Conservation (phyloP, 768 basidiomycete genomes). For the Collybia sordida region DNA sequence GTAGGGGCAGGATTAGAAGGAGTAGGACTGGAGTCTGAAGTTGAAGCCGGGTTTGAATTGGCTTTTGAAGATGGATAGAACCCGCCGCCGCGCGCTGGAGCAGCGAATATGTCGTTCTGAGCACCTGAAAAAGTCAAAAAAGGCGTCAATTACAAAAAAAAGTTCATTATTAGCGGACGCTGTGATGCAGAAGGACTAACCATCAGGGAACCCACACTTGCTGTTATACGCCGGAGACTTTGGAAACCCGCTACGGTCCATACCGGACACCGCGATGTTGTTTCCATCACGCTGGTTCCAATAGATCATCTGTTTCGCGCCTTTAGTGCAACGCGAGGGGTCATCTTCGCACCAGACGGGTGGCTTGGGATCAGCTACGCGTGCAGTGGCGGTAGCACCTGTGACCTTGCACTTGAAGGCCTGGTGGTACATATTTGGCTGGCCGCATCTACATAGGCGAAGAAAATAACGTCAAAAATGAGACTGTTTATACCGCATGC, state of each 20-base stretch:
- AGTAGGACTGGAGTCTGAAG: neutral
- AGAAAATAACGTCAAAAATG: neutral
- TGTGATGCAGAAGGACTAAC: conserved; percentile 32
- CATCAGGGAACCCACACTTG: conserved; percentile 47
- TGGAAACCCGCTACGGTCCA: conserved; percentile 33
- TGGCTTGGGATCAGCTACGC: conserved; percentile 41
- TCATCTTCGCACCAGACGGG: conserved; percentile 55
- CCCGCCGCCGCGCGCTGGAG: conserved; percentile 7
- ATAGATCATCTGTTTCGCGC: conserved; percentile 56
- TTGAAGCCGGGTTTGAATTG: neutral
- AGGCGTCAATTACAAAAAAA: neutral
- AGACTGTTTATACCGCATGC: neutral
- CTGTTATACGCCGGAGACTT: conserved; percentile 50
- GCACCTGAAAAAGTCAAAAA: conserved; percentile 28
- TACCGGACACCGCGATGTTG: conserved; percentile 44
- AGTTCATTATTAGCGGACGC: neutral
- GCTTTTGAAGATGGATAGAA: neutral
- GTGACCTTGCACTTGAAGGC: conserved; percentile 51
- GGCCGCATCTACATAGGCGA: conserved; percentile 41
- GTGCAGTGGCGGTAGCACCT: conserved; percentile 34
- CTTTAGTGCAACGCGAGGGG: conserved; percentile 37
- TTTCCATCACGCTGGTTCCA: conserved; percentile 52
- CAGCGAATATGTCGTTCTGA: conserved; percentile 44
- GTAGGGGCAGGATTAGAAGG: neutral
- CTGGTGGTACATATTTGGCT: conserved; percentile 52